Conservation (phyloP, 2,329 filamentous ascomycete species). For the Mycocentrospora acerina region DNA sequence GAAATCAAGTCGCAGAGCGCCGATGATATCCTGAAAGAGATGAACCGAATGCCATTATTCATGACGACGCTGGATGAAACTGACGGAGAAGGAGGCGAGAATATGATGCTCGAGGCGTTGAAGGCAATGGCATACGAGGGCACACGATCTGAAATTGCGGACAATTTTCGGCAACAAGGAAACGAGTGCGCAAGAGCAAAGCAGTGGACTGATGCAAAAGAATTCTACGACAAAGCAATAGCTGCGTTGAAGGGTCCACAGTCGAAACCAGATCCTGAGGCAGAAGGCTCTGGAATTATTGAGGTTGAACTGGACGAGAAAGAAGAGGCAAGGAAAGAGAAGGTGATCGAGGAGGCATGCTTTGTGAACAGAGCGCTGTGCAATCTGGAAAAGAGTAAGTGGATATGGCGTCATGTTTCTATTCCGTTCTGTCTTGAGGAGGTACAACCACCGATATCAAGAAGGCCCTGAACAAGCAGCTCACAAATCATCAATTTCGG, state of each 20-base stretch:
- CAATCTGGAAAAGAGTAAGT: constrained; percentile 75
- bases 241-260: constrained; percentile 66
- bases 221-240: constrained; percentile 90
- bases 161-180: constrained; percentile 85
- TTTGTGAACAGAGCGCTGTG: constrained; percentile 88
- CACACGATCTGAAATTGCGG: constrained; percentile 76
- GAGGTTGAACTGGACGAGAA: constrained; percentile 58
- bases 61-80: constrained; percentile 83
- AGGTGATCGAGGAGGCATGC: constrained; percentile 69
- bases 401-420: neutral
- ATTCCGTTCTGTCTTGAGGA: no score
- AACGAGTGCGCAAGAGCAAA: constrained; percentile 81
- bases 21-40: constrained; percentile 63
- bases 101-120: constrained; percentile 80
- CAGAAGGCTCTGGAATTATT: constrained; percentile 40
- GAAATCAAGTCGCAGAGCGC: constrained; percentile 57
- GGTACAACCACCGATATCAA: no score
- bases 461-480: no score
- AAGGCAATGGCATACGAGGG: constrained; percentile 92
- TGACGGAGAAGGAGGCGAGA: constrained; percentile 66
- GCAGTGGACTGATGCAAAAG: constrained; percentile 78
- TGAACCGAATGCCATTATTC: constrained; percentile 80
- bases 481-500: no score
- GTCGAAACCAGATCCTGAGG: constrained; percentile 42
- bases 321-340: constrained; percentile 63